Evolutionary conservation across 2,329 filamentous ascomycete genomes (phyloP).

Genomic region (Pseudogymnoascus sp.): DNA sequence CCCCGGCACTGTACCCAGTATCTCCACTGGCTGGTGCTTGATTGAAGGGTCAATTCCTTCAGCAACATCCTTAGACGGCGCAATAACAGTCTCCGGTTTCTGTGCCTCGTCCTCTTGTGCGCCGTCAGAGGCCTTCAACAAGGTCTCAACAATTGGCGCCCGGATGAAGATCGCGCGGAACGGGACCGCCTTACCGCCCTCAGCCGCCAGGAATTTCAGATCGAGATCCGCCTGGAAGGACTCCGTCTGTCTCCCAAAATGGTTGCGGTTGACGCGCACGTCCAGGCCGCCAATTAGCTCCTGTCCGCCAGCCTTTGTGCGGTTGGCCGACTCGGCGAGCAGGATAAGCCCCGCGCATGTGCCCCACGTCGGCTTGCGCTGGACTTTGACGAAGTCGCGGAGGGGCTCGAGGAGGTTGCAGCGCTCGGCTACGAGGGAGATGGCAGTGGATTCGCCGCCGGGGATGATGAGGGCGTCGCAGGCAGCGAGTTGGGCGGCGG

Average conservation of each 20-base stretch:
- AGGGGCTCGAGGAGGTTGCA: conserved; percentile 78
- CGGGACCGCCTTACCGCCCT: conserved; percentile 32
- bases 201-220: conserved; percentile 57
- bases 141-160: conserved; percentile 82
- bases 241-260: conserved; percentile 89
- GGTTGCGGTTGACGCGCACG: conserved; percentile 86
- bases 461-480: conserved; percentile 87
- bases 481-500: conserved; percentile 55
- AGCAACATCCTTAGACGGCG: conserved; percentile 18
- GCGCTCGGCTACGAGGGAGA: conserved; percentile 78
- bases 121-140: conserved; percentile 45
- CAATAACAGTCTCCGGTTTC: conserved; percentile 32
- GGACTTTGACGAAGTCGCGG: conserved; percentile 78
- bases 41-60: conserved; percentile 17
- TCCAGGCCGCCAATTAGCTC: conserved; percentile 87
- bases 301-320: conserved; percentile 84
- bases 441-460: conserved; percentile 90
- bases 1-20: conserved; percentile 45
- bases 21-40: conserved; percentile 34
- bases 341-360: conserved; percentile 93
- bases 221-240: conserved; percentile 74
- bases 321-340: conserved; percentile 78
- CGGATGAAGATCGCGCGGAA: conserved; percentile 90
- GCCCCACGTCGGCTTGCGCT: conserved; percentile 82
- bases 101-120: conserved; percentile 34